These are phyloP conservation scores for Pseudogymnoascus sp. DNA, from an alignment of 2,329 filamentous ascomycete species.

Conservation along the genomic window DNA sequence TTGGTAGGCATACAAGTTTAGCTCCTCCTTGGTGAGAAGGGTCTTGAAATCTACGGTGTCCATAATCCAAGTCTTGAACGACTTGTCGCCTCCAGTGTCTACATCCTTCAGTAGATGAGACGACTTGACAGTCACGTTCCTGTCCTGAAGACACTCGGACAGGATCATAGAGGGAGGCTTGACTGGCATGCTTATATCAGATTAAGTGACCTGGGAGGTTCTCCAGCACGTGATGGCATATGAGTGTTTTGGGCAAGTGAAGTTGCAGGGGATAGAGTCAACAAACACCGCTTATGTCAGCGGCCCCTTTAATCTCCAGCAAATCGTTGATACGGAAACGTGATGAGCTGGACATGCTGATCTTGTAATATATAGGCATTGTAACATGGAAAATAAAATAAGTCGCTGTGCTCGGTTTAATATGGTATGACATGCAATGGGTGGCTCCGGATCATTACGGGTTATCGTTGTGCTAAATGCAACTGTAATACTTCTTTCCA, in stretches of 20 bases:
- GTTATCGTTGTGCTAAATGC: not conserved
- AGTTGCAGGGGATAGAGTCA: not conserved
- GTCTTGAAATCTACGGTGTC: constrained; percentile 42
- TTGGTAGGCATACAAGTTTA: constrained; percentile 35
- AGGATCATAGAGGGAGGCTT: constrained; percentile 1
- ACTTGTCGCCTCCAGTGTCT: not conserved
- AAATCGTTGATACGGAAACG: not conserved
- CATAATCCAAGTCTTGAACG: constrained; percentile 36
- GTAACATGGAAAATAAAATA: not conserved
- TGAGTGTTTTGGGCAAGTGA: not conserved
- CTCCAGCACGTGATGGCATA: not conserved
- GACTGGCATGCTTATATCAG: constrained; percentile 4
- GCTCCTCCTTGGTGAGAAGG: constrained; percentile 45
- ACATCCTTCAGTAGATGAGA: not conserved
- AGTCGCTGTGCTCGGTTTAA: not conserved
- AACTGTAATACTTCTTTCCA: constrained; percentile 1
- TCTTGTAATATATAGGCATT: not conserved
- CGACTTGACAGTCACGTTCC: constrained; percentile 24
- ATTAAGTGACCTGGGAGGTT: not conserved
- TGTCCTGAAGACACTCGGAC: constrained; percentile 20
- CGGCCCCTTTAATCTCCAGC: not conserved
- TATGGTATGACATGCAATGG: not conserved
- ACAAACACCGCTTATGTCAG: constrained; percentile 2
- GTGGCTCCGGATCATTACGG: not conserved
- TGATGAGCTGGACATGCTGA: not conserved